A percentile compares a stretch with the other conserved stretches of the same genome.
phyloP scores from a whole-genome alignment of 176 grass and related monocot species.

The Hordeum marinum region DNA sequence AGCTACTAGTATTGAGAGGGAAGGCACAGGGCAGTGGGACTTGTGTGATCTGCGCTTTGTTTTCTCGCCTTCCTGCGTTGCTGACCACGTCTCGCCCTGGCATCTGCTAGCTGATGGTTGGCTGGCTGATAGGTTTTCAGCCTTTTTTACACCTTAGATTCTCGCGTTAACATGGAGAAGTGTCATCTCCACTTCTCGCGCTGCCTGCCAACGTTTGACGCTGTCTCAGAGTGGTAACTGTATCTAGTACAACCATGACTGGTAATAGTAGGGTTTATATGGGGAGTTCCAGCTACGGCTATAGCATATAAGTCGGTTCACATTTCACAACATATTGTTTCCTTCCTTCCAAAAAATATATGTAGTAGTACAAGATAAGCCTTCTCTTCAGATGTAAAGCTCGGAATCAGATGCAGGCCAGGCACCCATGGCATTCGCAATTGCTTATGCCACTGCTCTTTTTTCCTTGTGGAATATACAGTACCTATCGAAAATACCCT shows the following conservation, averaged over 20 bases:
- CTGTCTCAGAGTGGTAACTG: too few species aligned
- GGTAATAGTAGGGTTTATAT: too few species aligned
- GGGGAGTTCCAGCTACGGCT: too few species aligned
- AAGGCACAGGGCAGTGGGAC: neutral
- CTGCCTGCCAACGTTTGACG: too few species aligned
- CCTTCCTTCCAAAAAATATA: neutral
- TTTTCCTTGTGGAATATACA: neutral
- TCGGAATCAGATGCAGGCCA: neutral
- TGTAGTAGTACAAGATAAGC: neutral
- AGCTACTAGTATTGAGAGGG: neutral
- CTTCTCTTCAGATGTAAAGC: neutral
- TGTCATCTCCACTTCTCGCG: too few species aligned
- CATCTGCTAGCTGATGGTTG: neutral
- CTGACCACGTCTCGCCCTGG: neutral
- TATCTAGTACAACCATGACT: too few species aligned
- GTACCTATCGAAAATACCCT: neutral
- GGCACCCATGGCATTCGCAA: neutral
- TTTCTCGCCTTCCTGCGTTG: neutral
- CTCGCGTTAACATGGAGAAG: too few species aligned
- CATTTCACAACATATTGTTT: neutral
- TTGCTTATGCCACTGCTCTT: neutral
- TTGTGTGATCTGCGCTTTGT: conserved; percentile 10
- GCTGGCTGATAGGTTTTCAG: neutral
- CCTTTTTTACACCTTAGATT: neutral
- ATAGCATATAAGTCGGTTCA: neutral